Evolutionary conservation across 2,329 filamentous ascomycete genomes (phyloP).

Genomic region (Rugonectria rugulosa): DNA sequence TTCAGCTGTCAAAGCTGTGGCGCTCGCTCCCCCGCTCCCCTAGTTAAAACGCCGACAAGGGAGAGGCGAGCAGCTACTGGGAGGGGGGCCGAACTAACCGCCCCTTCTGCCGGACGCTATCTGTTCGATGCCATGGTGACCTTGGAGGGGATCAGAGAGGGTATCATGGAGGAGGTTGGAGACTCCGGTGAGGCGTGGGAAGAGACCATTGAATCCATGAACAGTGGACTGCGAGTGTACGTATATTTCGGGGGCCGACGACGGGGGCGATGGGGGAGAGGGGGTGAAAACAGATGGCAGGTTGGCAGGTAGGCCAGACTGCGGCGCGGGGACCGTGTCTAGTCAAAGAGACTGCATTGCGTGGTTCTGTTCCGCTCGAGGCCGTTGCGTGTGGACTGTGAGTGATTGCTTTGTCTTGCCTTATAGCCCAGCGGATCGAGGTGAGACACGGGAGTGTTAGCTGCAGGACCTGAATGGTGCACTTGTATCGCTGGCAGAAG

Average conservation of each 20-base stretch:
- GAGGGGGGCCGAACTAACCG: constrained; percentile 12
- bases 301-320: constrained; percentile 3
- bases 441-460: constrained; percentile 44
- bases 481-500: constrained; percentile 25
- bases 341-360: background rate
- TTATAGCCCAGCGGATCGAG: constrained; percentile 31
- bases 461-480: too few species aligned
- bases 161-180: constrained; percentile 21
- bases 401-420: constrained; percentile 33
- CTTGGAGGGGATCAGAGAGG: too few species aligned
- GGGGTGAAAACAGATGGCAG: background rate
- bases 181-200: constrained; percentile 36
- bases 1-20: constrained; percentile 32
- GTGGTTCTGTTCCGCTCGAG: constrained; percentile 1
- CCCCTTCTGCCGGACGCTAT: constrained; percentile 39
- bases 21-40: too few species aligned
- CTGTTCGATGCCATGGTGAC: constrained; percentile 6
- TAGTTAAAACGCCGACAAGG: constrained; percentile 20
- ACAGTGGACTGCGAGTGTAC: constrained; percentile 1
- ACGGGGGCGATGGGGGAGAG: too few species aligned
- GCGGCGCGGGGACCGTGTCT: constrained; percentile 2
- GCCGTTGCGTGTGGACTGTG: constrained; percentile 15
- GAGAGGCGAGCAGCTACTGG: constrained; percentile 5
- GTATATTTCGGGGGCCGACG: too few species aligned
- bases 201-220: constrained; percentile 23